Evolutionary conservation across 371 early-diverging fungal genomes (phyloP).

Genomic region (Mucor velutinosus): DNA sequence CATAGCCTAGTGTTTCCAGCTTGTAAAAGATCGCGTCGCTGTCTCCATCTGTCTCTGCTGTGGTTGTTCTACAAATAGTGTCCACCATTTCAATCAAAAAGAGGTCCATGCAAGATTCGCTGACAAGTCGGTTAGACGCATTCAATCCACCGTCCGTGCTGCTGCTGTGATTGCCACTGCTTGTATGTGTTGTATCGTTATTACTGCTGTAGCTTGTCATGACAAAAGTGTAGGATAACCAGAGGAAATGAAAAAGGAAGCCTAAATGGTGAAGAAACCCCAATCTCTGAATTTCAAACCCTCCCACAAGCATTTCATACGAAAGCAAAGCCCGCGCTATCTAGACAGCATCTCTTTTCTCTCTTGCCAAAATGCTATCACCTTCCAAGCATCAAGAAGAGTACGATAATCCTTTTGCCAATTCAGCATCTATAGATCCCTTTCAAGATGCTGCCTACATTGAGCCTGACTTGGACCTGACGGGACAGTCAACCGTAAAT

Average conservation of each 20-base stretch:
- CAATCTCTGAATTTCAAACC: not conserved
- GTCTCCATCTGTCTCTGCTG: constrained; percentile 67
- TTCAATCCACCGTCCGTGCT: not conserved
- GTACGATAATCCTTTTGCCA: constrained; percentile 30
- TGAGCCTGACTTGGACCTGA: constrained; percentile 35
- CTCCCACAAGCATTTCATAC: no score
- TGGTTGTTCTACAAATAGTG: constrained; percentile 61
- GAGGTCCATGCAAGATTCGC: constrained; percentile 71
- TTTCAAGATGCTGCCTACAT: constrained; percentile 4
- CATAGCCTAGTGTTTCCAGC: constrained; percentile 87
- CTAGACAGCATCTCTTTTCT: not conserved
- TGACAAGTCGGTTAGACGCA: constrained; percentile 43
- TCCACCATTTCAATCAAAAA: constrained; percentile 82
- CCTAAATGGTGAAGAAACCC: not conserved
- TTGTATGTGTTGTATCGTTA: not conserved
- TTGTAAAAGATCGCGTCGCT: constrained; percentile 84
- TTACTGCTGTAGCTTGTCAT: constrained; percentile 9
- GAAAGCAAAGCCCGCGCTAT: not conserved
- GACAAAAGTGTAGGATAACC: not conserved
- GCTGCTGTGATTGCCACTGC: not conserved
- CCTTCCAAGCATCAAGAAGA: not conserved
- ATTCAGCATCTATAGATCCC: constrained; percentile 4
- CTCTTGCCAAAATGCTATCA: constrained; percentile 2
- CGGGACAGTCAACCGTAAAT: constrained; percentile 34
- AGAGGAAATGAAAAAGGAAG: not conserved